A percentile compares a stretch with the other conserved stretches of the same genome.
phyloP scores from a whole-genome alignment of 1,139 yeast genomes.

The Groenewaldozyma sp. region DNA sequence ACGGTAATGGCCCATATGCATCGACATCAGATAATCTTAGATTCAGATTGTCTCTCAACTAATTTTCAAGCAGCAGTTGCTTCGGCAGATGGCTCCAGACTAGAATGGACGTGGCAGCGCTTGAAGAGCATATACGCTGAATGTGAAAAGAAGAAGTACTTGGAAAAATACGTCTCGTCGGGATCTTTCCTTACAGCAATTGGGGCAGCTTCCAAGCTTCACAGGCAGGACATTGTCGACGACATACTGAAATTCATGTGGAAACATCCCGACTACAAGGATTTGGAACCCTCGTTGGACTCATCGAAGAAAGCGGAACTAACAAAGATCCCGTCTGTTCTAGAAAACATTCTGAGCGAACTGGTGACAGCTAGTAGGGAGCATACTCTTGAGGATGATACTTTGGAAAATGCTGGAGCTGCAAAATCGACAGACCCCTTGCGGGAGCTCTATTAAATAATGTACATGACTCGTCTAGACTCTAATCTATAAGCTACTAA shows the following conservation, averaged over 20 bases:
- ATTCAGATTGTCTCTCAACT: conserved; percentile 15
- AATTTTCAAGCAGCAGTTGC: conserved; percentile 18
- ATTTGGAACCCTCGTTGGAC: not conserved
- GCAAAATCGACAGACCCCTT: not conserved
- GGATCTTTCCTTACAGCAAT: not conserved
- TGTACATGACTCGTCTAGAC: too few species aligned
- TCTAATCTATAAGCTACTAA: too few species aligned
- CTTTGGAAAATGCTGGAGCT: not conserved
- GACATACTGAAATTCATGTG: not conserved
- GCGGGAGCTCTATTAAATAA: not conserved
- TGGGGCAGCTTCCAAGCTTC: not conserved
- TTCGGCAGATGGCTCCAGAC: conserved; percentile 15
- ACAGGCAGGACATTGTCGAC: not conserved
- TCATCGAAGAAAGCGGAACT: too few species aligned
- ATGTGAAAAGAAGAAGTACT: not conserved
- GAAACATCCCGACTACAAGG: not conserved
- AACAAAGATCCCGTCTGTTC: not conserved
- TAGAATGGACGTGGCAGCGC: conserved; percentile 18
- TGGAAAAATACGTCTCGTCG: not conserved
- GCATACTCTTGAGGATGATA: too few species aligned
- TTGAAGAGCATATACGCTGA: not conserved
- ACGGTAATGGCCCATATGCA: conserved; percentile 17
- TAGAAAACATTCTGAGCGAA: not conserved
- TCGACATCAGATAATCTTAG: conserved; percentile 10
- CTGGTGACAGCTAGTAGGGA: too few species aligned